Conservation (phyloP, 2,329 filamentous ascomycete species). For the Nemania sp. region DNA sequence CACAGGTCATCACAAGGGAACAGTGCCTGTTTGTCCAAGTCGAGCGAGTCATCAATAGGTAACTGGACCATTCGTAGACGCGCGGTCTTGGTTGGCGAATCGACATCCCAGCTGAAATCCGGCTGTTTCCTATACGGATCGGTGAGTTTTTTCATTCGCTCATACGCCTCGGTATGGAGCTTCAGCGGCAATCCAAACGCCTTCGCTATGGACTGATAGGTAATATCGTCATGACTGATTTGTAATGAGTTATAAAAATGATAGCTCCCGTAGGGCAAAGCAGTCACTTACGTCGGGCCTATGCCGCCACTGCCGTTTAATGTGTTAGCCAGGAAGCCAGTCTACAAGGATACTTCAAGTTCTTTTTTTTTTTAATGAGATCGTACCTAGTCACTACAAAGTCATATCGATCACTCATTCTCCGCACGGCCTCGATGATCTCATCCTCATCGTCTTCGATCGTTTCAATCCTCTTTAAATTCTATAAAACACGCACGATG, state of each 20-base stretch:
- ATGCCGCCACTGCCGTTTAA: constrained; percentile 77
- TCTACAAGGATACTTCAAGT: neutral
- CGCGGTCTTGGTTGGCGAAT: constrained; percentile 81
- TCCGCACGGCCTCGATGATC: constrained; percentile 85
- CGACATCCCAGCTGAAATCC: constrained; percentile 85
- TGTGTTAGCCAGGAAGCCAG: constrained; percentile 18
- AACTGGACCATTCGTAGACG: constrained; percentile 92
- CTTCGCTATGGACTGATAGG: constrained; percentile 92
- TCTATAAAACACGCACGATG: constrained; percentile 53
- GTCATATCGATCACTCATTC: constrained; percentile 92
- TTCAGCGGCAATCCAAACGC: constrained; percentile 83
- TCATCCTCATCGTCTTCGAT: constrained; percentile 92
- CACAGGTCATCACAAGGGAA: constrained; percentile 86
- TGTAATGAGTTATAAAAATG: constrained; percentile 39
- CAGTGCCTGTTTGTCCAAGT: constrained; percentile 77
- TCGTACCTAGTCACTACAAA: constrained; percentile 85
- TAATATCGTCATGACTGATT: constrained; percentile 92
- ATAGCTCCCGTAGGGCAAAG: neutral
- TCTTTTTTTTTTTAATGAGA: neutral
- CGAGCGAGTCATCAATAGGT: constrained; percentile 76
- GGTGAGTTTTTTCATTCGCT: constrained; percentile 85
- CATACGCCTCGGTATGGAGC: constrained; percentile 80
- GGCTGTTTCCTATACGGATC: constrained; percentile 78
- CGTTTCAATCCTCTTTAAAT: constrained; percentile 88
- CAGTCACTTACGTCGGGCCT: constrained; percentile 82